These are phyloP conservation scores for Sclerospora graminicola DNA, from an alignment of 352 stramenopile species.

Conservation along the genomic window DNA sequence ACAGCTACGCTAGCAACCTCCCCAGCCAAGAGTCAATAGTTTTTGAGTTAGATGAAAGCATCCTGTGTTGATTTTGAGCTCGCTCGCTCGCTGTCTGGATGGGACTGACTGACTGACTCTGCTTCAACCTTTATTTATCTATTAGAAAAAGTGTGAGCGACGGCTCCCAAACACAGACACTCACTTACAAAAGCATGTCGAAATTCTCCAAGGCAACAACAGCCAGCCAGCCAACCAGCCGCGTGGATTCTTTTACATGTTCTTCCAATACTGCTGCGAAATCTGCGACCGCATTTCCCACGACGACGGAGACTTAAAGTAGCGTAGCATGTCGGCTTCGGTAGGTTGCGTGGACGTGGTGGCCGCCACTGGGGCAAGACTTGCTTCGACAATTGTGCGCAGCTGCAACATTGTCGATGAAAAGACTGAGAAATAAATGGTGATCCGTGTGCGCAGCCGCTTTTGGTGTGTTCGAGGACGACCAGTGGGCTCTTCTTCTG, in stretches of 20 bases:
- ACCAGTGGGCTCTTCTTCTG: conserved; percentile 33
- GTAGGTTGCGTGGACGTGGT: conserved; percentile 23
- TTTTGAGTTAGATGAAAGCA: neutral
- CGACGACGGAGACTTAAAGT: conserved; percentile 58
- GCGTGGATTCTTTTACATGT: conserved; percentile 25
- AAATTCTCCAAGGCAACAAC: no score
- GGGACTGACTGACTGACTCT: no score
- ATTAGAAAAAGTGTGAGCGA: no score
- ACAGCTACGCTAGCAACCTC: conserved; percentile 1
- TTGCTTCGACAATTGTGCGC: conserved; percentile 53
- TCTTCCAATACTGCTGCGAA: conserved; percentile 48
- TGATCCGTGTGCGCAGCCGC: conserved; percentile 44
- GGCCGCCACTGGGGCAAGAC: conserved; percentile 26
- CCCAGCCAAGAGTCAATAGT: neutral
- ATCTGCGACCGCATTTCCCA: conserved; percentile 63
- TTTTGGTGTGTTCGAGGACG: conserved; percentile 12
- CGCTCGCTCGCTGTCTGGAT: no score
- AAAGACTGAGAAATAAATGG: conserved; percentile 52
- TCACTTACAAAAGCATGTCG: no score
- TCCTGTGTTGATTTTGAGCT: no score
- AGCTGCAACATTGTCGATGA: conserved; percentile 38
- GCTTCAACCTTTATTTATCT: no score
- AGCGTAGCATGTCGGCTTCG: conserved; percentile 54
- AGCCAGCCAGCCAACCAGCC: no score
- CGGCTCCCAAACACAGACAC: no score